Evolutionary conservation across 352 stramenopile species (phyloP), one percentile per base, ranked within the genome.

Genomic region (Pythium vanterpoolii): DNA sequence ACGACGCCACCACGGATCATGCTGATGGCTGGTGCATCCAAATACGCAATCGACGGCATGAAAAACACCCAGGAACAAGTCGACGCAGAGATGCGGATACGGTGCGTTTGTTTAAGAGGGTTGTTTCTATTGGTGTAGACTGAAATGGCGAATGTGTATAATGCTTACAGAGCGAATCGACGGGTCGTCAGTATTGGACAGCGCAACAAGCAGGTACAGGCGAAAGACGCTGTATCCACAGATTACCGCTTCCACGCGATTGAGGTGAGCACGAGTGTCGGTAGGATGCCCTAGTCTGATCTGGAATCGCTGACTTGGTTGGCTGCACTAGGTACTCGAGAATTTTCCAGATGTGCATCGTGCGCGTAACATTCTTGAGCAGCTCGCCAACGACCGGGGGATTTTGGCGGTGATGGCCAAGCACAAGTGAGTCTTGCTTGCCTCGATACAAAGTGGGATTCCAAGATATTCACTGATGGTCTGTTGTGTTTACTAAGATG

Each of bases 361-460:
- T 26, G 90, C 90, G 5, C 71, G 75, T 9, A 71, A 79, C 59
- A 96, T 98, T 62, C 70, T 98, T 8, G 72, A 93, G 45, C 73
- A 69, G 14, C 66, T 98, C 24, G 89, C 89, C 1, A 89, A 78
- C n/a, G 89, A 97, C 60, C 85, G 83, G 31, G 90, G 90, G 1
- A 84, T 98, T 59, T 61, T 95, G 14, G 76, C 84, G 0, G 90
- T 97, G 18, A 89, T 98, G 84, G 74, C 73, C 3, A 95, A 96
- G 34, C 83, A 97, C 77, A 86, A 89, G 74, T 93, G 60, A 26
- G 75, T 66, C 39, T 8, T 24, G n/a, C 30, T 24, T 1, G 30
- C n/a, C 36, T 18, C 6, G 27, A 5, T 39, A 5, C 33, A 9
- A 42, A 2, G 34, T 38, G 16, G 10, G 5, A 42, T 42, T n/a